Evolutionary conservation across 176 grass and related monocot genomes (phyloP), one percentile per base, ranked within the genome.

Genomic region (Oryza glumipatula): DNA sequence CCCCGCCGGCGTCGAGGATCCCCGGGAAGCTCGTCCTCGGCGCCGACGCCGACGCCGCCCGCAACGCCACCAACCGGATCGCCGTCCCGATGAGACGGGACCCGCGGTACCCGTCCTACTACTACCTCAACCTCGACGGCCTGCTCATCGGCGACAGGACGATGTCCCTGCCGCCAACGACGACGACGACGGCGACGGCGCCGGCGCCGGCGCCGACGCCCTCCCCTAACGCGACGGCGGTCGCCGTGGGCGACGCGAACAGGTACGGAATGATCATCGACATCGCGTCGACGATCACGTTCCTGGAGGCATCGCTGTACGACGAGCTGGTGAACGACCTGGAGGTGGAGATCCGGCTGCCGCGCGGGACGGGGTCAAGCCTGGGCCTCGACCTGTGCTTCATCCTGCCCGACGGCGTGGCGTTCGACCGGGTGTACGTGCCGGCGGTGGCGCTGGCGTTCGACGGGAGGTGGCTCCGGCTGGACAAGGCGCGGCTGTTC

Each of bases 361-460:
- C 88, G 17, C 87, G 82, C 13, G 91, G 81, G 10, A 30, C 80
- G n/a, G 58, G 88, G 38, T 84, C 91, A 44, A 61, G 3, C 1
- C 76, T 93, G 51, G 90, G 83, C 11, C 88, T 93, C 33, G 91
- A 93, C 73, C 75, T 90, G 35, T 93, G 91, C 88, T 93, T 87
- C 80, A 87, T 90, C 80, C 85, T 93, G 84, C 79, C 83, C 13
- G 44, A 75, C 0, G 82, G 75, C 13, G 76, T 78, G 77, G 47
- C 72, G 52, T 89, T 92, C 44, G 79, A 82, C 38, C 61, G 79
- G 52, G 88, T 90, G 38, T 77, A 90, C 76, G 85, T 90, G 82
- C 88, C 88, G 26, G 11, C 81, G 22, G 78, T 93, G 76, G 74
- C 84, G 4, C 36, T 92, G 39, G 74, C 80, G 45, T 93, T 93